Base-by-base conservation (phyloP, 345 rosid species). In the Salix koriyanagi region DNA sequence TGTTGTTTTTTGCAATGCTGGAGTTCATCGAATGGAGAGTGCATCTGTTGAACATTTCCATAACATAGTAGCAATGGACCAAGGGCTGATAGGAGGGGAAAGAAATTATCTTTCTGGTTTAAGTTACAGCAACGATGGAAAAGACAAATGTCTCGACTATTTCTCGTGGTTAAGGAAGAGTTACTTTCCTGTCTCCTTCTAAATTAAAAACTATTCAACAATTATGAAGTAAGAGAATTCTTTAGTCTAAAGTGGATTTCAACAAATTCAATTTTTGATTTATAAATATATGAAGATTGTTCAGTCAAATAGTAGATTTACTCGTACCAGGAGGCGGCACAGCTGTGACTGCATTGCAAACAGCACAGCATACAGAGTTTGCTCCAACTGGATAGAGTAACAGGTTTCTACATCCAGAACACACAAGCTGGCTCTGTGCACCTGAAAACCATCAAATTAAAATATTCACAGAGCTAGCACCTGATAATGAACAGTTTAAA, bases 301-400 rank as follows among this genome's bases (percentile, higher is more conserved):
- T 4, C 14, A 46, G 18, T 15, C 6, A 46, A 4, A 10, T 23
- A n/a, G 9, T 11, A 10, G 52, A 46, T 50, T 23, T 19, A 48
- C 46, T 41, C 69, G 70, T 87, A 91, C 99, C 99, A 5, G 94
- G 96, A 56, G 98, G 96, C 14, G 99, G 98, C 71, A 96, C 99
- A 2, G 91, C 90, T 15, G 99, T 96, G 72, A 96, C 97, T 69
- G 96, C 98, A 90, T 89, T 96, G 90, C 99, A 96, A n/a, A 96
- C 97, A 26, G 99, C 99, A 74, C 99, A 96, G 78, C 99, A 96
- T 21, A 96, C 92, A 23, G 99, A 96, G 39, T 93, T 85, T 65
- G 99, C 99, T 80, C 98, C 99, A 26, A 86, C 94, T 0, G 99
- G 99, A 86, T 91, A 96, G 69, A 93, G 91, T 77, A 93, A 86